phyloP scores from a whole-genome alignment of 495 filamentous ascomycete genomes.

The Trichoderma gamsii region DNA sequence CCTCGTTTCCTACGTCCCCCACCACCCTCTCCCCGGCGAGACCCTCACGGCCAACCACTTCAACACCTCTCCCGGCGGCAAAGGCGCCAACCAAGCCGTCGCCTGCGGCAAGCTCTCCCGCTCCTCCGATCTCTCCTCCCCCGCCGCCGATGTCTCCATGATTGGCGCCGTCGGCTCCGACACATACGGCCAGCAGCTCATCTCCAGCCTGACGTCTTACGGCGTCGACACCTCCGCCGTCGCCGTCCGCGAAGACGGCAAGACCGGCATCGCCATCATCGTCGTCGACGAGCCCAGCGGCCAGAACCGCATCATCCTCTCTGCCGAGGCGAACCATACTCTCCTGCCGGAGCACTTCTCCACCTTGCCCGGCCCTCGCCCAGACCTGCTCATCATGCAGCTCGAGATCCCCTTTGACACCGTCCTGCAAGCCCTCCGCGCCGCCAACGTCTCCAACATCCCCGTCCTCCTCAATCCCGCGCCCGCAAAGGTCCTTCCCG shows the following conservation, averaged over 20 bases:
- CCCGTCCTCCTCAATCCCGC: slow-evolving; percentile 78
- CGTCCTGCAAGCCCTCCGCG: slow-evolving; percentile 56
- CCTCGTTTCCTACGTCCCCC: slow-evolving; percentile 77
- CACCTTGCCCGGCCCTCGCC: slow-evolving; percentile 28
- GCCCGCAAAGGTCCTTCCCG: slow-evolving; percentile 65
- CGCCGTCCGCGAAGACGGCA: slow-evolving; percentile 38
- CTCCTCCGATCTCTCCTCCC: slow-evolving; percentile 24
- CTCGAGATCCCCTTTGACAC: slow-evolving; percentile 75
- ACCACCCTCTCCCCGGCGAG: slow-evolving; percentile 76
- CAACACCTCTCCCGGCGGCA: slow-evolving; percentile 76
- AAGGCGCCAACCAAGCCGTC: slow-evolving; percentile 94
- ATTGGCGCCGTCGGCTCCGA: slow-evolving; percentile 76
- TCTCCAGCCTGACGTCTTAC: slow-evolving; percentile 45
- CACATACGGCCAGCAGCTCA: slow-evolving; percentile 50
- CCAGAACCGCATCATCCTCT: slow-evolving; percentile 82
- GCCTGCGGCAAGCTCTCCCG: slow-evolving; percentile 54
- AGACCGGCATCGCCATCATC: slow-evolving; percentile 77
- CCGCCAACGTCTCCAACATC: slow-evolving; percentile 44
- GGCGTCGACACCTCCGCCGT: slow-evolving; percentile 60
- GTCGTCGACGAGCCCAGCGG: slow-evolving; percentile 72
- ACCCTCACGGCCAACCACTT: slow-evolving; percentile 78
- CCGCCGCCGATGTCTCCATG: slow-evolving; percentile 64
- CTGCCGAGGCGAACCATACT: slow-evolving; percentile 69
- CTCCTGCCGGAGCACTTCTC: slow-evolving; percentile 25
- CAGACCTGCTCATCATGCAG: slow-evolving; percentile 76